These are phyloP conservation scores for Euryodendron excelsum DNA, from an alignment of 148 eudicot species.

Conservation along the genomic window DNA sequence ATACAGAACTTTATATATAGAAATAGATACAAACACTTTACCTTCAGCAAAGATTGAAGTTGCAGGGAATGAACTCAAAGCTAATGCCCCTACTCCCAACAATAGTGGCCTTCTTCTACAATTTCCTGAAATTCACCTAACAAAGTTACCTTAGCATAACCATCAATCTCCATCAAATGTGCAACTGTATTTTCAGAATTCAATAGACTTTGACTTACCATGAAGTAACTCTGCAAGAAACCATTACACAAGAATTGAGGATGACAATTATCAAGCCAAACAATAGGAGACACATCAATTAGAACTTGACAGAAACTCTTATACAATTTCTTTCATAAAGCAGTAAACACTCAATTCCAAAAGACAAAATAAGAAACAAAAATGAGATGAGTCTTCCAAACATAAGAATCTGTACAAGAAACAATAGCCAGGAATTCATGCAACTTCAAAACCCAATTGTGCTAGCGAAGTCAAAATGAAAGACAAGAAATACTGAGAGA, in stretches of 20 bases:
- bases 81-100: constrained; percentile 52
- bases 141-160: constrained; percentile 1
- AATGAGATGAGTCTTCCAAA: background rate
- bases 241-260: background rate
- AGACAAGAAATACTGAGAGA: background rate
- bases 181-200: background rate
- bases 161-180: background rate
- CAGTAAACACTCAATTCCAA: background rate
- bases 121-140: constrained; percentile 37
- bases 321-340: no score
- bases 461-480: background rate
- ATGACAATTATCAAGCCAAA: background rate
- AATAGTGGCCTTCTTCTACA: constrained; percentile 52
- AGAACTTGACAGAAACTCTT: no score
- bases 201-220: background rate
- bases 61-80: constrained; percentile 44
- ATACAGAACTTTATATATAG: no score
- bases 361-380: background rate
- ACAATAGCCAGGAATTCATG: background rate
- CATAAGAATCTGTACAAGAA: background rate
- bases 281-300: background rate
- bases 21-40: constrained; percentile 12
- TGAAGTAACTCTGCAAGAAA: background rate
- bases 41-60: constrained; percentile 57
- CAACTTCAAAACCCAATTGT: background rate